Evolutionary conservation across 139 green algal genomes (phyloP).

Genomic region (Edaphochlamys debaryana): DNA sequence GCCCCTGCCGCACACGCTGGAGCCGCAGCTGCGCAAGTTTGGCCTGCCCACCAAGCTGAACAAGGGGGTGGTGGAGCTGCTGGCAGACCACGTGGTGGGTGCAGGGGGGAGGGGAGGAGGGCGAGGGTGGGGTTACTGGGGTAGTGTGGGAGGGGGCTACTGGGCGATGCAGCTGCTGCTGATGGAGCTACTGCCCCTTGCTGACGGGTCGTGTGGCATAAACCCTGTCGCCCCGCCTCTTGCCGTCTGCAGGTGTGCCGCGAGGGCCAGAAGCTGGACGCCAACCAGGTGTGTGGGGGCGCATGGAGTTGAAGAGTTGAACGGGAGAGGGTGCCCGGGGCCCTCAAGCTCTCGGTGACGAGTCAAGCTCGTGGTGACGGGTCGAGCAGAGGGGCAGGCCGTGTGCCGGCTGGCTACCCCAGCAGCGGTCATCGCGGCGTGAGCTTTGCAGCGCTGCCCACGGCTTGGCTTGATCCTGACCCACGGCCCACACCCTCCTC

Average conservation of each 20-base stretch:
- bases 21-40: constrained; percentile 91
- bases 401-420: too few species aligned
- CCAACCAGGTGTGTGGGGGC: too few species aligned
- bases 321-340: too few species aligned
- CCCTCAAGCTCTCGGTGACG: too few species aligned
- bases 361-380: too few species aligned
- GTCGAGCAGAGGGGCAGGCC: too few species aligned
- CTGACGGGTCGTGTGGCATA: background rate
- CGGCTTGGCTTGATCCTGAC: too few species aligned
- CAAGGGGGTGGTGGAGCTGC: constrained; percentile 92
- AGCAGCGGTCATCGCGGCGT: too few species aligned
- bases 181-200: too few species aligned
- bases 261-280: constrained; percentile 78
- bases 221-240: background rate
- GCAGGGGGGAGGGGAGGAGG: background rate
- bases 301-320: too few species aligned
- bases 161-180: background rate
- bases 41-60: constrained; percentile 94
- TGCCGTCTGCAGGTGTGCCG: constrained; percentile 73
- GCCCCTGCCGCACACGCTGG: constrained; percentile 93
- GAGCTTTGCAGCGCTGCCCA: too few species aligned
- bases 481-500: too few species aligned
- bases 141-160: background rate
- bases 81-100: constrained; percentile 67
- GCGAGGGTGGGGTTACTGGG: background rate